These are phyloP conservation scores for Lasiodiplodia gonubiensis DNA, from an alignment of 2,329 filamentous ascomycete genomes.

Conservation along the genomic window DNA sequence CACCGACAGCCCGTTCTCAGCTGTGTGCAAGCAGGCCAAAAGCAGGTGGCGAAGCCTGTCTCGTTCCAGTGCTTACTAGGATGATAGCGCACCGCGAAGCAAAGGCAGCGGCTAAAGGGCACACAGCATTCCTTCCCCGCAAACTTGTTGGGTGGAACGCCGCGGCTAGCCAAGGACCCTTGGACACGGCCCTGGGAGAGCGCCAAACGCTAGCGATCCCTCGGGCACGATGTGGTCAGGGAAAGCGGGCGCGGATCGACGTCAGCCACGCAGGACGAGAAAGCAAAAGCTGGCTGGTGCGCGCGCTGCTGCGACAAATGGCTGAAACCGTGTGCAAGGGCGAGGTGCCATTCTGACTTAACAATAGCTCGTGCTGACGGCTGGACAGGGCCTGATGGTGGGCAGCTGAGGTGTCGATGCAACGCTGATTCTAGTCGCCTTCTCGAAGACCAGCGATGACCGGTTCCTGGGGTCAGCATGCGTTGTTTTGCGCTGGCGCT, in stretches of 20 bases:
- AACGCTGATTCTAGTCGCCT: background rate
- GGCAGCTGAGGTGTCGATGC: background rate
- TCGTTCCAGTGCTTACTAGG: background rate
- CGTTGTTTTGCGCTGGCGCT: conserved; percentile 1
- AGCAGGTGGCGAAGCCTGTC: background rate
- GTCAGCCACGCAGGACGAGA: background rate
- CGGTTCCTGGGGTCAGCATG: background rate
- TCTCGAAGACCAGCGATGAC: background rate
- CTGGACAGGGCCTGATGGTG: background rate
- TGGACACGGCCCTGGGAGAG: background rate
- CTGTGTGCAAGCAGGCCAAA: background rate
- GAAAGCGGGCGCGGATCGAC: background rate
- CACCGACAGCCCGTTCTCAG: background rate
- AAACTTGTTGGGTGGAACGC: background rate
- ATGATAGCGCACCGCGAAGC: background rate
- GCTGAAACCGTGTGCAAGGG: background rate
- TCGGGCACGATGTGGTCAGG: background rate
- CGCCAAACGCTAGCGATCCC: background rate
- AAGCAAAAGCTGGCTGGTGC: background rate
- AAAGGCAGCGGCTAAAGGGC: background rate
- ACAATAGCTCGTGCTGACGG: background rate
- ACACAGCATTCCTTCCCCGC: background rate
- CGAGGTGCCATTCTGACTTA: background rate
- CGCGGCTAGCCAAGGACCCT: conserved; percentile 4
- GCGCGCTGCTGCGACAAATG: background rate